Percentiles rank a stretch among this genome's conserved stretches.
phyloP scores from a whole-genome alignment of 352 stramenopile genomes.

The Blastocystis sp. region DNA sequence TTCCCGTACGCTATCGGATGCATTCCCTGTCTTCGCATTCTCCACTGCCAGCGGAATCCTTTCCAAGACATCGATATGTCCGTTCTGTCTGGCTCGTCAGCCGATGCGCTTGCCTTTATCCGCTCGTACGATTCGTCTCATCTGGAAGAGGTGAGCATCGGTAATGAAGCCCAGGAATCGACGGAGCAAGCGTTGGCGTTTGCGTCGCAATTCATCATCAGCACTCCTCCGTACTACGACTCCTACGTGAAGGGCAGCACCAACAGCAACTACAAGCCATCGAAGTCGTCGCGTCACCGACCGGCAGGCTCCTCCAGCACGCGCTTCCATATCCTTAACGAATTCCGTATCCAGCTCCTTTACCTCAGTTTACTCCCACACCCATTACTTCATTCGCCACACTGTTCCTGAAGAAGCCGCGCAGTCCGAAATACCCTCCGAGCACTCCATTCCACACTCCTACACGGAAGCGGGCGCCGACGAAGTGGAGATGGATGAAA shows the following conservation, averaged over 20 bases:
- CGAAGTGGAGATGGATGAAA: slow-evolving; percentile 35
- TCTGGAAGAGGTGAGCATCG: neutral
- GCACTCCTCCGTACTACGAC: neutral
- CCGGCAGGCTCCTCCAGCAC: neutral
- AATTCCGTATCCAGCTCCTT: neutral
- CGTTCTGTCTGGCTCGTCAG: neutral
- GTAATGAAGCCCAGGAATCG: neutral
- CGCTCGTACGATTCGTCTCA: slow-evolving; percentile 12
- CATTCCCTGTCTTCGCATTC: slow-evolving; percentile 1
- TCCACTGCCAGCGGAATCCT: slow-evolving; percentile 46
- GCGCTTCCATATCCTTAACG: neutral
- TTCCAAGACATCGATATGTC: slow-evolving; percentile 7
- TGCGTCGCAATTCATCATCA: neutral
- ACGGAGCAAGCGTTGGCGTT: slow-evolving; percentile 12
- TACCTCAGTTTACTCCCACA: neutral
- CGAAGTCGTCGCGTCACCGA: neutral
- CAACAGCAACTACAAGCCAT: neutral
- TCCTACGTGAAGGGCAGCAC: slow-evolving; percentile 50
- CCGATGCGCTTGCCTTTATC: neutral
- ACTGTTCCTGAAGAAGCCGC: neutral
- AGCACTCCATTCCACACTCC: neutral
- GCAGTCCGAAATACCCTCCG: neutral
- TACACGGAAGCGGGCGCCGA: neutral
- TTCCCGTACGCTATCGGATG: slow-evolving; percentile 49
- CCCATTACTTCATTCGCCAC: neutral